Conservation (phyloP, 2,329 filamentous ascomycete species). For the Pseudogymnoascus verrucosus region DNA sequence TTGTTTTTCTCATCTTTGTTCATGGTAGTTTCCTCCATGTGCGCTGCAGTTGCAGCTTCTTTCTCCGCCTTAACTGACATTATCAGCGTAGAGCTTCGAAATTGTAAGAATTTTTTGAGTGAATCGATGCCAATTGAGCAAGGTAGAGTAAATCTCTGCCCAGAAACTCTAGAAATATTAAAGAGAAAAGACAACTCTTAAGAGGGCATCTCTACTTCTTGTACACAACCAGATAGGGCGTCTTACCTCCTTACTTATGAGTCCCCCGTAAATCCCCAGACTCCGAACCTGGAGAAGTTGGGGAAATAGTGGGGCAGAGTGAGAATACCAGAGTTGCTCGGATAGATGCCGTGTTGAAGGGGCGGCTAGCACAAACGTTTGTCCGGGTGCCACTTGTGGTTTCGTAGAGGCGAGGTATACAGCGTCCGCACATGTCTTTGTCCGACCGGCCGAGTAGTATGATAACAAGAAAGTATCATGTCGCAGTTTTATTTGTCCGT, state of each 20-base stretch:
- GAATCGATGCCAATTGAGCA: background rate
- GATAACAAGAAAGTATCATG: background rate
- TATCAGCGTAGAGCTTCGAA: background rate
- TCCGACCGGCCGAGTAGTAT: background rate
- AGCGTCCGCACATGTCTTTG: constrained; percentile 2
- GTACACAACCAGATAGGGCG: background rate
- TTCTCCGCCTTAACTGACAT: background rate
- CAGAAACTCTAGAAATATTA: background rate
- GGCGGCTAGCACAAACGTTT: background rate
- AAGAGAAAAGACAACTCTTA: background rate
- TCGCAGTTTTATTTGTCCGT: background rate
- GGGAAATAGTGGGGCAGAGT: background rate
- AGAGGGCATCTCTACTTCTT: background rate
- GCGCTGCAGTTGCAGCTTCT: background rate
- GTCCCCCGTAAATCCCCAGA: background rate
- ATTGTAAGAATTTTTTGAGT: background rate
- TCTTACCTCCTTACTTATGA: background rate
- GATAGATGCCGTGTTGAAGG: background rate
- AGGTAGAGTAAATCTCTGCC: background rate
- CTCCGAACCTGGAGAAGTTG: background rate
- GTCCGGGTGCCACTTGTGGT: background rate
- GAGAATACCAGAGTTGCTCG: background rate
- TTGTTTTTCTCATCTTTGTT: background rate
- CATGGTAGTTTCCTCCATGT: background rate
- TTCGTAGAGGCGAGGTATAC: background rate